These are phyloP conservation scores for Hypomyces rosellus DNA, from an alignment of 2,329 filamentous ascomycete species.

Conservation along the genomic window DNA sequence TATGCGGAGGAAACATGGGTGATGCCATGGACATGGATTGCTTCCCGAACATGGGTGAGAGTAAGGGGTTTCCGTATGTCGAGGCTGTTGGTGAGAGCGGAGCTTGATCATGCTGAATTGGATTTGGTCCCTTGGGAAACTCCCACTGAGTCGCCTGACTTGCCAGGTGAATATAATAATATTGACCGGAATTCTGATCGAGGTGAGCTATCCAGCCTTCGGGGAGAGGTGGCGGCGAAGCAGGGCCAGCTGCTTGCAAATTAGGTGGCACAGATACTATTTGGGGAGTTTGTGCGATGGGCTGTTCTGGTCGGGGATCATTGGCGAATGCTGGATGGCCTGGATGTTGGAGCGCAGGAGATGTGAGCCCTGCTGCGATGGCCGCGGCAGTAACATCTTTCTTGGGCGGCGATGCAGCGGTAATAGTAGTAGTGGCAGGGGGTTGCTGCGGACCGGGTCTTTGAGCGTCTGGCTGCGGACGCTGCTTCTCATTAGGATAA, in stretches of 20 bases:
- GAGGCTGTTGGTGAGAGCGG: conserved; percentile 79
- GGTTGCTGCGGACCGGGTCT: conserved; percentile 14
- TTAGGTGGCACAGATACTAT: conserved; percentile 36
- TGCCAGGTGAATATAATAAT: conserved; percentile 96
- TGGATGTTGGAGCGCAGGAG: conserved; percentile 49
- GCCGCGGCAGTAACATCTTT: conserved; percentile 22
- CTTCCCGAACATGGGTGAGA: conserved; percentile 59
- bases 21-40: conserved; percentile 57
- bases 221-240: conserved; percentile 84
- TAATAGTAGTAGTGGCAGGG: conserved; percentile 12
- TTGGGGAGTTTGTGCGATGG: conserved; percentile 41
- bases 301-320: conserved; percentile 54
- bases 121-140: conserved; percentile 92
- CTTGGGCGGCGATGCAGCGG: conserved; percentile 23
- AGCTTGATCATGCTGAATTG: conserved; percentile 72
- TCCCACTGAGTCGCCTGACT: conserved; percentile 98
- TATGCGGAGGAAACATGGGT: conserved; percentile 76
- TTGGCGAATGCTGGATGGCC: conserved; percentile 90
- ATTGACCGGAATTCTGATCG: conserved; percentile 92
- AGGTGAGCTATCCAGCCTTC: conserved; percentile 98
- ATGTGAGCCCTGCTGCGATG: conserved; percentile 30
- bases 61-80: conserved; percentile 67
- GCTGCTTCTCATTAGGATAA: conserved; percentile 77
- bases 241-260: conserved; percentile 49
- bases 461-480: conserved; percentile 31